These are phyloP conservation scores for Zopfia rhizophila DNA, from an alignment of 2,329 filamentous ascomycete species.

Conservation along the genomic window DNA sequence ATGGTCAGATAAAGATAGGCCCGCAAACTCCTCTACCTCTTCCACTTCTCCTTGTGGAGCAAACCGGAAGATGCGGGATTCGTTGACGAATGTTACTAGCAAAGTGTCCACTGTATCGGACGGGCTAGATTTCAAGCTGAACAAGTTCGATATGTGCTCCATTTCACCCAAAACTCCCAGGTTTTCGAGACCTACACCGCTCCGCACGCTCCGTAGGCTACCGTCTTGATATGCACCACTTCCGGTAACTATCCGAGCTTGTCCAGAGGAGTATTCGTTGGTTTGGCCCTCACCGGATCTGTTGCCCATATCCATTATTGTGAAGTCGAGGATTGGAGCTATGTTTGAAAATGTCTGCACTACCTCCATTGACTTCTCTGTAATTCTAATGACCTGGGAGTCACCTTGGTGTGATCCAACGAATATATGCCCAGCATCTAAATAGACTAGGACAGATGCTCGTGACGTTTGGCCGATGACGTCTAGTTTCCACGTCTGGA, in stretches of 20 bases:
- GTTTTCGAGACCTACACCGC: conserved; percentile 92
- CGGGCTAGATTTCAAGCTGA: conserved; percentile 69
- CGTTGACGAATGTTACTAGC: conserved; percentile 81
- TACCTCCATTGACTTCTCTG: conserved; percentile 70
- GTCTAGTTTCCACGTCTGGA: conserved; percentile 77
- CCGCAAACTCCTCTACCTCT: conserved; percentile 80
- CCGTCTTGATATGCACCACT: conserved; percentile 92
- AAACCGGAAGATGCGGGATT: conserved; percentile 86
- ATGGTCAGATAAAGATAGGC: conserved; percentile 73
- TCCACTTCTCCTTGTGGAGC: conserved; percentile 80
- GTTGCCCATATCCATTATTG: conserved; percentile 95
- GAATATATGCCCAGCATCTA: conserved; percentile 79
- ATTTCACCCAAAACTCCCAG: conserved; percentile 84
- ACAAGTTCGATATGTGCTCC: conserved; percentile 76
- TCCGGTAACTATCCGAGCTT: conserved; percentile 91
- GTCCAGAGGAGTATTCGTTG: conserved; percentile 93
- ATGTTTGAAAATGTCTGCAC: conserved; percentile 85
- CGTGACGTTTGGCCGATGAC: conserved; percentile 76
- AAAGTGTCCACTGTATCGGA: conserved; percentile 72
- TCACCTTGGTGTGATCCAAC: conserved; percentile 93
- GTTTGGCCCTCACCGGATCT: conserved; percentile 80
- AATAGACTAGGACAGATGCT: conserved; percentile 80
- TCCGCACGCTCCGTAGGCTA: conserved; percentile 87
- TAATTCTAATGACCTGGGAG: conserved; percentile 80
- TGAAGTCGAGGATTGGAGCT: conserved; percentile 91